These are phyloP conservation scores for Citrullus amarus DNA, from an alignment of 306 rosid genomes.

Conservation along the genomic window DNA sequence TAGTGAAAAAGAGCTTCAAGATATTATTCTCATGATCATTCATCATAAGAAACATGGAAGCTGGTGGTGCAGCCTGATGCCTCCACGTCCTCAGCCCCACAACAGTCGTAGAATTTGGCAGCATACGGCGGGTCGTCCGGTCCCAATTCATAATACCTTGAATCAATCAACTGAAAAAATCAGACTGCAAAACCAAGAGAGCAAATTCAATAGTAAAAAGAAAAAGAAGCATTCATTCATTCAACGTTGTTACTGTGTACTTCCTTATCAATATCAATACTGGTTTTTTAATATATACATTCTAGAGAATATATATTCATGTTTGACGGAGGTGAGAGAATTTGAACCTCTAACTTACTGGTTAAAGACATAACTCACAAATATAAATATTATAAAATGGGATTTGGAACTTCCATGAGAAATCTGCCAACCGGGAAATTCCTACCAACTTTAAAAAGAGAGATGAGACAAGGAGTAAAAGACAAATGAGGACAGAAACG, in stretches of 20 bases:
- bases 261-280: background rate
- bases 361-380: too few species aligned
- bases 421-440: background rate
- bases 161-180: slow-evolving; percentile 10
- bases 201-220: background rate
- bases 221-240: background rate
- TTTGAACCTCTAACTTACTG: background rate
- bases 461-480: slow-evolving; percentile 1
- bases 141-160: slow-evolving; percentile 77
- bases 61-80: slow-evolving; percentile 73
- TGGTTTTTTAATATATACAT: background rate
- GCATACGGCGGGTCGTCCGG: slow-evolving; percentile 71
- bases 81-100: slow-evolving; percentile 82
- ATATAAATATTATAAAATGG: background rate
- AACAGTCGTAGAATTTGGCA: slow-evolving; percentile 85
- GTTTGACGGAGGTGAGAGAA: background rate
- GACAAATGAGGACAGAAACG: background rate
- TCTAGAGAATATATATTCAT: background rate
- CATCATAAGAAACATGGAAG: slow-evolving; percentile 70
- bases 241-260: background rate
- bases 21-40: slow-evolving; percentile 19
- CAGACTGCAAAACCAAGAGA: slow-evolving; percentile 3
- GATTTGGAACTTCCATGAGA: background rate
- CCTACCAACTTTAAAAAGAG: background rate
- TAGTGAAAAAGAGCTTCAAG: background rate